Percentiles rank a stretch among this genome's conserved stretches.
phyloP scores from a whole-genome alignment of 2,329 filamentous ascomycete genomes.

The Aspergillus quadricinctus region DNA sequence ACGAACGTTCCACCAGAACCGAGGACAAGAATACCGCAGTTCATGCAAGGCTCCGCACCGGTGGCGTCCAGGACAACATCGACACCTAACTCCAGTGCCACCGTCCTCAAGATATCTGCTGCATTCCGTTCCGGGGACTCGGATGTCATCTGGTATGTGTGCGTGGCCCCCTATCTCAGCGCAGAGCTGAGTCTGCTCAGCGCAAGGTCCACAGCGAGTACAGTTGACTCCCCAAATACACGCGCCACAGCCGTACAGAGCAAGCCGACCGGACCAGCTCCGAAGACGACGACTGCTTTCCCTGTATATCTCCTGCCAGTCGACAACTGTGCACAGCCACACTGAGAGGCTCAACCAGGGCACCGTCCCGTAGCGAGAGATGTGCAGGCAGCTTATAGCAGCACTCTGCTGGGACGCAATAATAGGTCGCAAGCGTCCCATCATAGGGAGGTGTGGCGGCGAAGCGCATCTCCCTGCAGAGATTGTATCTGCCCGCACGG shows the following conservation, averaged over 20 bases:
- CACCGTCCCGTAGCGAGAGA: slow-evolving; percentile 67
- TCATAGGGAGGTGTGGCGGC: slow-evolving; percentile 84
- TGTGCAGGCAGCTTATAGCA: slow-evolving; percentile 72
- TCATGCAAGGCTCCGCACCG: slow-evolving; percentile 70
- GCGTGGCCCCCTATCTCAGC: slow-evolving; percentile 54
- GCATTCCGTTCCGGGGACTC: slow-evolving; percentile 67
- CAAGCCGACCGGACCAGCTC: slow-evolving; percentile 77
- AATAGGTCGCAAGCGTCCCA: slow-evolving; percentile 81
- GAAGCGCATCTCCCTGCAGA: slow-evolving; percentile 79
- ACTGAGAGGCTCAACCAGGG: slow-evolving; percentile 78
- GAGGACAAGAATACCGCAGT: slow-evolving; percentile 63
- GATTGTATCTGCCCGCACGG: slow-evolving; percentile 76
- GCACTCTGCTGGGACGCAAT: slow-evolving; percentile 73
- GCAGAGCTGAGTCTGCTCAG: slow-evolving; percentile 67
- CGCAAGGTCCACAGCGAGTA: slow-evolving; percentile 73
- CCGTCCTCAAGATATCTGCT: slow-evolving; percentile 55
- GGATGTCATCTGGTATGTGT: slow-evolving; percentile 55
- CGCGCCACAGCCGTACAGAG: slow-evolving; percentile 77
- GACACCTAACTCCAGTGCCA: slow-evolving; percentile 58
- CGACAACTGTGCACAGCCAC: slow-evolving; percentile 77
- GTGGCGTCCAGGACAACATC: slow-evolving; percentile 74
- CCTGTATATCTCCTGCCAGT: slow-evolving; percentile 65
- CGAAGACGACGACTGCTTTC: slow-evolving; percentile 76
- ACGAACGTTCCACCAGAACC: slow-evolving; percentile 68
- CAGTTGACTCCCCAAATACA: slow-evolving; percentile 71